Percentiles rank a stretch among this genome's conserved stretches.
These are phyloP conservation scores for Penicillium thymicola DNA, from an alignment of 2,329 filamentous ascomycete genomes.

Conservation along the genomic window DNA sequence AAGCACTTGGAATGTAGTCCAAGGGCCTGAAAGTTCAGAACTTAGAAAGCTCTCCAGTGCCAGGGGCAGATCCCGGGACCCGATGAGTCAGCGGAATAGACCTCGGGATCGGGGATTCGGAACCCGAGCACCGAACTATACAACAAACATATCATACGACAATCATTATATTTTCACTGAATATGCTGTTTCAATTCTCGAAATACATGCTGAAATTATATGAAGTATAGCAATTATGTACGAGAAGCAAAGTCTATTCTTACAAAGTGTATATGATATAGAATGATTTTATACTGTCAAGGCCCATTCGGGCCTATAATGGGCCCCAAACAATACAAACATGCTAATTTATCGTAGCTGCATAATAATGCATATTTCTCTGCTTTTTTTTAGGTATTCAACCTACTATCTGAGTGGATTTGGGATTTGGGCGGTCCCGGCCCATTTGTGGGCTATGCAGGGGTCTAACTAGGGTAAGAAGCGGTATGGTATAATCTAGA, in stretches of 20 bases:
- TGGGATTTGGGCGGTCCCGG: too few species aligned
- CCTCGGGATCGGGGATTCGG: background rate
- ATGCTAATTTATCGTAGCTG: too few species aligned
- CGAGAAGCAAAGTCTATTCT: background rate
- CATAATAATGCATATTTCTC: too few species aligned
- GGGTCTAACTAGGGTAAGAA: too few species aligned
- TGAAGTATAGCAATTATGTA: background rate
- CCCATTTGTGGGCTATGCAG: too few species aligned
- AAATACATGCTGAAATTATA: too few species aligned
- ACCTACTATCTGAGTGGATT: too few species aligned
- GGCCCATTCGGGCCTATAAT: too few species aligned
- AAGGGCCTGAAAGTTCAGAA: background rate
- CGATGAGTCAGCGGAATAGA: background rate
- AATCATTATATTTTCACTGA: background rate
- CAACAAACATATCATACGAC: background rate
- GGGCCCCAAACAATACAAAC: too few species aligned
- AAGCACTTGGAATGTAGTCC: background rate
- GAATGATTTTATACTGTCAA: background rate
- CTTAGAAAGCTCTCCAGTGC: background rate
- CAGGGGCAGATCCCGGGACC: background rate
- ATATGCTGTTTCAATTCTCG: too few species aligned
- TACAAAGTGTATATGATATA: background rate
- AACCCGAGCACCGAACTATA: background rate
- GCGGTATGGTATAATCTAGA: too few species aligned
- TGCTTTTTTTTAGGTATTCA: too few species aligned